Base-by-base conservation (phyloP, 352 stramenopile genomes). In the Elongisporangium senticosum region DNA sequence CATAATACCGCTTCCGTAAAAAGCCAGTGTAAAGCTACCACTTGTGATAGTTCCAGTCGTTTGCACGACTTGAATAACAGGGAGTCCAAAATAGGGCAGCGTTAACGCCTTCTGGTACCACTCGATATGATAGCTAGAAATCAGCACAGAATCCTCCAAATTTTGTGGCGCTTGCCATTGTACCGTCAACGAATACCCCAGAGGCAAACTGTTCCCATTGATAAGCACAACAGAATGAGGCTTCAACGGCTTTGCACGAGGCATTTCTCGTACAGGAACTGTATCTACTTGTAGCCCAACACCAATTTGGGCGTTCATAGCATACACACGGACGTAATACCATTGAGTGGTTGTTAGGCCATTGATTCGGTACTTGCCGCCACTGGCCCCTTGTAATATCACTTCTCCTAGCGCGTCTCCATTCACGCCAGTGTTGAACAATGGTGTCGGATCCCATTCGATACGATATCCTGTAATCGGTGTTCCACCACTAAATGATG, bases 401-500 rank as follows among this genome's bases (percentile, higher is more conserved):
- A 60, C 59, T 54, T 86, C 67, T 0, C 67, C 73, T 2, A 92
- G 63, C 0, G 83, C 69, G 51, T 88, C 73, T 8, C 80, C 83
- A 11, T 80, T 84, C 0, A 49, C 49, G 2, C 80, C 83, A 28
- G 70, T 90, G 39, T 95, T 75, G 57, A 98, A 98, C 6, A 72
- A 64, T 4, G 74, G 49, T 52, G 71, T 79, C 0, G 75, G 67
- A 51, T 98, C 94, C 74, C 93, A 96, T 64, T 98, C 91, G 55
- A 98, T 87, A 51, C 81, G 78, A 68, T 97, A 98, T 4, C 80
- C 74, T 5, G 86, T 97, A 20, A 98, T 71, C 4, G 72, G 64
- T 2, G 85, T 79, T 24, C 96, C 96, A 7, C 95, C 96, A 52
- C 88, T 75, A 61, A 97, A 97, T 7, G 55, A 62, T 3, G 93